These are phyloP conservation scores for Clarireedia sp. DNA, from an alignment of 2,329 filamentous ascomycete genomes.

Conservation along the genomic window DNA sequence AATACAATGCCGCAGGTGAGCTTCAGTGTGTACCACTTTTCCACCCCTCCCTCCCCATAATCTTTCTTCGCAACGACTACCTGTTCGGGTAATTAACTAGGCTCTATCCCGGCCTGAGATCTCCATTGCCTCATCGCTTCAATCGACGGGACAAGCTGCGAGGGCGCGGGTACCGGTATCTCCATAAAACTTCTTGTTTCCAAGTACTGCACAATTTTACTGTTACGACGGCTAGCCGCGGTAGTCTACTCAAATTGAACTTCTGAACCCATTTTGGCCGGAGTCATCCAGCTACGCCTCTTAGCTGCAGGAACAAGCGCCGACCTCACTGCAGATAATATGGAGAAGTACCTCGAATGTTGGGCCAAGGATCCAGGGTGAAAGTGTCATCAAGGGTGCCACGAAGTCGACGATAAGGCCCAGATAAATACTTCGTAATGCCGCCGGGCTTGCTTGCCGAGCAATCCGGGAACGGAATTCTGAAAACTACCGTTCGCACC, in stretches of 20 bases:
- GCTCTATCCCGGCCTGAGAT: not conserved
- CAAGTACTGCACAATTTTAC: not conserved
- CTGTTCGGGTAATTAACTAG: not conserved
- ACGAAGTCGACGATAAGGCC: conserved; percentile 11
- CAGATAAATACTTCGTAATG: not conserved
- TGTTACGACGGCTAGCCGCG: conserved; percentile 3
- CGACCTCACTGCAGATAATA: conserved; percentile 7
- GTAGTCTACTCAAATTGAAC: not conserved
- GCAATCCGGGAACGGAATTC: not conserved
- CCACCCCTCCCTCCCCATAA: not conserved
- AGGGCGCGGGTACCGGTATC: too few relatives aligned
- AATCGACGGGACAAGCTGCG: not conserved
- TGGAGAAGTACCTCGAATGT: conserved; percentile 3
- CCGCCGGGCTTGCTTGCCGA: conserved; percentile 8
- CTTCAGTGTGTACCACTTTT: conserved; percentile 8
- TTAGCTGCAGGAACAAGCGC: conserved; percentile 27
- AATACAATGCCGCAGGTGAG: conserved; percentile 17
- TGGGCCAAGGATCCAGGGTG: not conserved
- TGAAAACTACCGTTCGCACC: conserved; percentile 2
- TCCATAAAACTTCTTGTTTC: not conserved
- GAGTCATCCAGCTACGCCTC: conserved; percentile 20
- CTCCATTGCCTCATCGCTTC: not conserved
- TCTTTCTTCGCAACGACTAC: conserved; percentile 5
- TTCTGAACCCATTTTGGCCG: not conserved
- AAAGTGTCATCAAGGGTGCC: conserved; percentile 3